phyloP scores from a whole-genome alignment of 2,329 filamentous ascomycete genomes.

The Cladophialophora carrionii region DNA sequence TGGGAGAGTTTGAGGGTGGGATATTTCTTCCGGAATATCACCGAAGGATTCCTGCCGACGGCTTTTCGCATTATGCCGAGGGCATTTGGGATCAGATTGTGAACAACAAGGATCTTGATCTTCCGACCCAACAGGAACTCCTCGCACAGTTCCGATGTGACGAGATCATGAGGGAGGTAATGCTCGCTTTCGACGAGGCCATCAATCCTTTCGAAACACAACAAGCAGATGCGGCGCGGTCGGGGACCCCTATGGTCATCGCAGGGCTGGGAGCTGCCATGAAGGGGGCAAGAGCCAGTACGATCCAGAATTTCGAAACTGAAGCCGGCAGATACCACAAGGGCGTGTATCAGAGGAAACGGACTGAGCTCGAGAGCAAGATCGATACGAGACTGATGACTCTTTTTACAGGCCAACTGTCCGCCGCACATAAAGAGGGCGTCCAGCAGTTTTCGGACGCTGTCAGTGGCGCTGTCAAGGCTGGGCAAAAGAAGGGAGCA shows the following conservation, averaged over 20 bases:
- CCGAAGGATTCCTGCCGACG: conserved; percentile 91
- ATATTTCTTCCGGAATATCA: conserved; percentile 95
- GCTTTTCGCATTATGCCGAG: conserved; percentile 91
- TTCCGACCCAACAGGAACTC: conserved; percentile 95
- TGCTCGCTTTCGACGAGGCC: conserved; percentile 78
- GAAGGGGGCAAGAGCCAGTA: conserved; percentile 69
- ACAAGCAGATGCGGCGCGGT: conserved; percentile 72
- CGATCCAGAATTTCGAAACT: conserved; percentile 80
- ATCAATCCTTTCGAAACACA: conserved; percentile 83
- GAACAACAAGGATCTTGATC: conserved; percentile 95
- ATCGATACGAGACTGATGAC: conserved; percentile 85
- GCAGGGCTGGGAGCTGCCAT: conserved; percentile 74
- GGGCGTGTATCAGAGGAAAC: conserved; percentile 86
- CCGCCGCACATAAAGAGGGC: conserved; percentile 84
- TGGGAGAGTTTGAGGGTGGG: conserved; percentile 71
- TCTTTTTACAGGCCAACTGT: conserved; percentile 84
- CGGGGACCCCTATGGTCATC: conserved; percentile 75
- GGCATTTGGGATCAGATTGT: conserved; percentile 98
- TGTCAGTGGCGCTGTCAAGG: conserved; percentile 83
- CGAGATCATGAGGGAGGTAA: conserved; percentile 88
- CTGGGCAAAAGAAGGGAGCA: conserved; percentile 86
- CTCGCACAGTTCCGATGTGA: conserved; percentile 97
- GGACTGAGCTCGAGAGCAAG: conserved; percentile 80
- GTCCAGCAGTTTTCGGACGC: conserved; percentile 83
- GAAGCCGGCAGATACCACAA: conserved; percentile 97